Evolutionary conservation across 1,284 basidiomycete species (phyloP).

Genomic region (Cronartium quercuum): DNA sequence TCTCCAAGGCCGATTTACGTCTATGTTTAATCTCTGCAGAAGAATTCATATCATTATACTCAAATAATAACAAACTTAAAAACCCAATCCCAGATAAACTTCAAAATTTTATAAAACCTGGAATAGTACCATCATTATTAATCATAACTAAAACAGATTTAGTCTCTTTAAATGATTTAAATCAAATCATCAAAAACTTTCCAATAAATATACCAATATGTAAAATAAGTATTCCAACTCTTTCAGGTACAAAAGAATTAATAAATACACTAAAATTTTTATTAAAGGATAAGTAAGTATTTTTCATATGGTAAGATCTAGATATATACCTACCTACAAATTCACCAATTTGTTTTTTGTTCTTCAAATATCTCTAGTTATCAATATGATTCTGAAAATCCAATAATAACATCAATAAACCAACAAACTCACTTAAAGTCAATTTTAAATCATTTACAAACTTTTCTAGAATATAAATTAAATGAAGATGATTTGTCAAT

Average conservation of each 20-base stretch:
- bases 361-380: background rate
- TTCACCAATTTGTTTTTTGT: background rate
- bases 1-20: constrained; percentile 9
- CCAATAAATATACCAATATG: background rate
- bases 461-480: background rate
- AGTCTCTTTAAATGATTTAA: background rate
- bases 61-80: background rate
- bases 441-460: constrained; percentile 1
- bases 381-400: background rate
- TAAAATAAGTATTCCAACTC: constrained; percentile 1
- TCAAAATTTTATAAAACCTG: background rate
- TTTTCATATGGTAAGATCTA: too few relatives aligned
- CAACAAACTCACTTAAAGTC: constrained; percentile 9
- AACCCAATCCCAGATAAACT: background rate
- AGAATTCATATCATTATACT: background rate
- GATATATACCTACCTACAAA: background rate
- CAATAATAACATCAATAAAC: constrained; percentile 13
- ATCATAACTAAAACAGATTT: constrained; percentile 24
- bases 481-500: constrained; percentile 16
- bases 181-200: background rate
- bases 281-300: background rate
- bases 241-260: background rate
- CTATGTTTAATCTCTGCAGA: constrained; percentile 14
- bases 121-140: background rate
- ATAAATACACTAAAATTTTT: constrained; percentile 6